Evolutionary conservation across 78 protist species (phyloP).

Genomic region (Trichosphaerium sp.): DNA sequence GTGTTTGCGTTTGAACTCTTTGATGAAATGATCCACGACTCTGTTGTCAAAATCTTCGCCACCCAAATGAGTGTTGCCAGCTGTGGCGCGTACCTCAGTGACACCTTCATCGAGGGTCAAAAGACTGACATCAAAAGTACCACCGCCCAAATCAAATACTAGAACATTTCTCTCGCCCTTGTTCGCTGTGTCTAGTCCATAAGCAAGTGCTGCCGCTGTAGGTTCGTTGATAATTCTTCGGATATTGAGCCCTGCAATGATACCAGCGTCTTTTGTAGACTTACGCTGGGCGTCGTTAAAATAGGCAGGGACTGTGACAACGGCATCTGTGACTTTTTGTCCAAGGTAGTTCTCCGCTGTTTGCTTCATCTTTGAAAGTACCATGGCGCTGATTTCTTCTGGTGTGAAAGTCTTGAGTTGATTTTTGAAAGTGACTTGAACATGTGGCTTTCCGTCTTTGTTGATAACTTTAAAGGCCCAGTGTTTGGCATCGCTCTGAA

Average conservation of each 20-base stretch:
- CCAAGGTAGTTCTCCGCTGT: constrained; percentile 95
- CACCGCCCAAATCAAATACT: constrained; percentile 98
- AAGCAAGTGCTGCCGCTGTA: constrained; percentile 93
- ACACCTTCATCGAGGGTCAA: constrained; percentile 94
- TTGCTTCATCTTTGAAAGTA: constrained; percentile 85
- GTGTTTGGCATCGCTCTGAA: constrained; percentile 88
- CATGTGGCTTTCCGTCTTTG: constrained; percentile 78
- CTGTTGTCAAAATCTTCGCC: constrained; percentile 98
- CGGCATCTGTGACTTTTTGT: constrained; percentile 72
- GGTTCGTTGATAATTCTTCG: constrained; percentile 98
- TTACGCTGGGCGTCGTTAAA: constrained; percentile 96
- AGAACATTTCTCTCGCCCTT: constrained; percentile 55
- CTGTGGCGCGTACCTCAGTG: constrained; percentile 89
- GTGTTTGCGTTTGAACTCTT: constrained; percentile 49
- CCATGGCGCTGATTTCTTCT: constrained; percentile 98
- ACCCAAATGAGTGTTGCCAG: constrained; percentile 98
- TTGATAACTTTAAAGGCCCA: constrained; percentile 86
- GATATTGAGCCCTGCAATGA: constrained; percentile 93
- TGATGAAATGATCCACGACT: constrained; percentile 47
- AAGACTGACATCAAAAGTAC: constrained; percentile 98
- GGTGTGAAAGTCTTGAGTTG: constrained; percentile 77
- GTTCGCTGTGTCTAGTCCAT: constrained; percentile 55
- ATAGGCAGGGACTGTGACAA: constrained; percentile 95
- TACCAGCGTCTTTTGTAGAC: constrained; percentile 98
- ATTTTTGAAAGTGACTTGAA: constrained; percentile 80